Base-by-base conservation (phyloP, 1,139 yeast genomes). In the Hemisphaericaspora xylofermentans region DNA sequence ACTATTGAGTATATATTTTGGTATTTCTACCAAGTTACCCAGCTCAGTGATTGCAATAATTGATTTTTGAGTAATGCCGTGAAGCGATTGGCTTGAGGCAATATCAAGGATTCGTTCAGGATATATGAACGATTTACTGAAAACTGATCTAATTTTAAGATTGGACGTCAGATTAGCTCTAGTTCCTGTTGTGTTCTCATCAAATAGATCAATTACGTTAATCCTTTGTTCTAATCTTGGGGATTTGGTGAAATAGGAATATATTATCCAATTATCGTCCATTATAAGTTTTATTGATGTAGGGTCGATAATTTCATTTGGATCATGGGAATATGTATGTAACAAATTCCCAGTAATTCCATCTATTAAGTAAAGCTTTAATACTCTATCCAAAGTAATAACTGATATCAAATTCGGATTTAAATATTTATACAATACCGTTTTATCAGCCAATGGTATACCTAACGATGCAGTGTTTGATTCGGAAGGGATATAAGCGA, bases 191-290 rank as follows among this genome's bases (percentile, higher is more conserved):
- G 76, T 1, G 86, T 30, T 30, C 8, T 30, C 77, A 56, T 87
- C 95, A 61, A 81, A 93, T 37, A 93, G 62, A 58, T 93, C 98
- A 56, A 88, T 68, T 1, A 86, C 89, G 15, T 75, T 79, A 13
- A 93, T 58, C 51, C 84, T 76, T 44, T 82, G 79, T 41, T 81
- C 80, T 22, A 66, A 59, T 50, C 76, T 56, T 12, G 85, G 85
- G 3, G 60, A 60, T 2, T 60, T 58, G 39, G 80, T 69, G 57
- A 74, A 78, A 57, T 78, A 87, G 0, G 93, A 69, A 58, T 86
- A 85, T 3, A 87, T 74, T 12, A 88, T 66, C 88, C 95, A 91
- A 60, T 89, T 82, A 56, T 93, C 98, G 42, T 91, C 94, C 60
- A 81, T 75, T 1, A 81, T 68, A 29, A 88, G 54, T 21, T 74